Percentiles rank a stretch among this genome's conserved stretches.
Conservation (phyloP, 768 basidiomycete genomes). For the Lactarius indigo region DNA sequence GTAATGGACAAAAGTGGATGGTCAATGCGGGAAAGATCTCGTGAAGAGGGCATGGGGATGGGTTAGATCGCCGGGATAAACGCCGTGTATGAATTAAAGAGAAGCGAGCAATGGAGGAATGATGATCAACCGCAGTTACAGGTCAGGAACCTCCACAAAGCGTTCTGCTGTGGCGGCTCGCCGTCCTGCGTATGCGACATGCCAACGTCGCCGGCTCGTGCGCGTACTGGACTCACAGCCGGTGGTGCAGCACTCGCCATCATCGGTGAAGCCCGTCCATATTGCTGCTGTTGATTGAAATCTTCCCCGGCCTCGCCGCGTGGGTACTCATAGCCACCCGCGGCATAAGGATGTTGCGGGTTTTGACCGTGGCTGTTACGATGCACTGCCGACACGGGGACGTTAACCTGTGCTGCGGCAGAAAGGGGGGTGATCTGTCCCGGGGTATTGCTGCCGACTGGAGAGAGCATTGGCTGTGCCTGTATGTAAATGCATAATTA, state of each 20-base stretch:
- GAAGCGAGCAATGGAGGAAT: neutral
- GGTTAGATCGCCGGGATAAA: slow-evolving; percentile 21
- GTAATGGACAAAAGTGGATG: neutral
- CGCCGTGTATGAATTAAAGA: slow-evolving; percentile 10
- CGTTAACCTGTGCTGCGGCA: slow-evolving; percentile 68
- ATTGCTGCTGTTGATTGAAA: slow-evolving; percentile 57
- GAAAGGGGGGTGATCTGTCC: slow-evolving; percentile 70
- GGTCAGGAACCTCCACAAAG: slow-evolving; percentile 66
- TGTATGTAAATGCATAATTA: slow-evolving; percentile 49
- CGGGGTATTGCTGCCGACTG: slow-evolving; percentile 44
- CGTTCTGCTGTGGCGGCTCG: slow-evolving; percentile 48
- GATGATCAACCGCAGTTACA: slow-evolving; percentile 62
- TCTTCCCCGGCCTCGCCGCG: slow-evolving; percentile 46
- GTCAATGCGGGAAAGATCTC: neutral
- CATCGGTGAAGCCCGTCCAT: slow-evolving; percentile 83
- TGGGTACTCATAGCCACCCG: slow-evolving; percentile 57
- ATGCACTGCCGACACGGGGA: slow-evolving; percentile 57
- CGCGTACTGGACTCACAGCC: slow-evolving; percentile 69
- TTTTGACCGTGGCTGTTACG: slow-evolving; percentile 39
- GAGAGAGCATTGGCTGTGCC: slow-evolving; percentile 55
- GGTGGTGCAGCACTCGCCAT: slow-evolving; percentile 68
- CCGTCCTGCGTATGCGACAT: slow-evolving; percentile 58
- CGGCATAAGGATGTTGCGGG: slow-evolving; percentile 70
- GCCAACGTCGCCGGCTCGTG: slow-evolving; percentile 65
- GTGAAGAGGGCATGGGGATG: slow-evolving; percentile 2